Percentiles rank a stretch among this genome's conserved stretches.
Conservation (phyloP, 78 protist species). For the Dictyostelium purpureum region DNA sequence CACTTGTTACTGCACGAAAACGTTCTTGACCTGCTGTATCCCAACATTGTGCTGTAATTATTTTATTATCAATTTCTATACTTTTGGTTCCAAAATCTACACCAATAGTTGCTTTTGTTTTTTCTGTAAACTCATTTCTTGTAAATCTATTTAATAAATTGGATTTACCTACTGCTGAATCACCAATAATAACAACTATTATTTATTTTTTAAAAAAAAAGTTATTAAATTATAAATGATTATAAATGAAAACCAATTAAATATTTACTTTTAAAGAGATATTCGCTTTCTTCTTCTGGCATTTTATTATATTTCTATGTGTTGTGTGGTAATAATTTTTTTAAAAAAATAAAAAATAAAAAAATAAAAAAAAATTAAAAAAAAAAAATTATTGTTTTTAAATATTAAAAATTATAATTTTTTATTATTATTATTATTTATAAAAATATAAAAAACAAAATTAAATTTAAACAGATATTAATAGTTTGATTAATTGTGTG, state of each 20-base stretch:
- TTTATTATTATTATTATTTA: not conserved
- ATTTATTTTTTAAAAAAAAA: not conserved
- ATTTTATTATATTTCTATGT: not conserved
- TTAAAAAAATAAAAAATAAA: not conserved
- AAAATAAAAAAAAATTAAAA: not conserved
- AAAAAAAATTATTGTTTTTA: not conserved
- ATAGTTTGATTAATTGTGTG: not conserved
- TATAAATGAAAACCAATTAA: not conserved
- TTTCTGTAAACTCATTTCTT: constrained; percentile 86
- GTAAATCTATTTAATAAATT: constrained; percentile 90
- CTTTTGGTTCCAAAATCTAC: constrained; percentile 92
- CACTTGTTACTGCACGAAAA: constrained; percentile 94
- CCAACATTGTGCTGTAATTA: constrained; percentile 79
- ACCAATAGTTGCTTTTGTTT: constrained; percentile 92
- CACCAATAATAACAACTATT: constrained; percentile 78
- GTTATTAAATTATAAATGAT: not conserved
- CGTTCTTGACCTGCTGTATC: constrained; percentile 99
- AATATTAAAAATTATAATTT: not conserved
- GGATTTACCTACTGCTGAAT: constrained; percentile 80
- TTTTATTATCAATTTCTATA: constrained; percentile 76
- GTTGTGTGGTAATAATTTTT: not conserved
- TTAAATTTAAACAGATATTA: not conserved
- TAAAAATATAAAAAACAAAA: not conserved
- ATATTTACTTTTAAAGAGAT: constrained; percentile 7
- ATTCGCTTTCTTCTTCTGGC: constrained; percentile 20